Percentiles rank a stretch among this genome's conserved stretches.
Conservation (phyloP, 192 early-diverging fungal species). For the Coemansia pectinata region DNA sequence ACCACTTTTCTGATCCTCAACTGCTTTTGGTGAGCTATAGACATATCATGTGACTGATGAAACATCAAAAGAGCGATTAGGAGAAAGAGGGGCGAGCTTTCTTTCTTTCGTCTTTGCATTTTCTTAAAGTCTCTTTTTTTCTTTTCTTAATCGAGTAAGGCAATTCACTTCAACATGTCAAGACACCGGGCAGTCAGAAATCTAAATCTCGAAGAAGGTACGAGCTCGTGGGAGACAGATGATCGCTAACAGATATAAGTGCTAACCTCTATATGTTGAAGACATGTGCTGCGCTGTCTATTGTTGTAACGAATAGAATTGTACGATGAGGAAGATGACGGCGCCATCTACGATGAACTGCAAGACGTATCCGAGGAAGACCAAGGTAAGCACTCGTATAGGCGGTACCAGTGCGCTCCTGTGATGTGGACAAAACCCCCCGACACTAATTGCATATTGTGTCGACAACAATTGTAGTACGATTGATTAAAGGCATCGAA, state of each 20-base stretch:
- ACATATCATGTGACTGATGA: not conserved
- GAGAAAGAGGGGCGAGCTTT: not conserved
- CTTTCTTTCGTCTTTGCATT: not conserved
- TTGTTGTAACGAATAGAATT: conserved; percentile 29
- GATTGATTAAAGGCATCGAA: conserved; percentile 58
- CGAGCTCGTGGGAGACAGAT: not conserved
- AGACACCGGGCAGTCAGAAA: conserved; percentile 51
- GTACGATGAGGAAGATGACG: conserved; percentile 41
- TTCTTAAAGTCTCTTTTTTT: not conserved
- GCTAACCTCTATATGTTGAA: not conserved
- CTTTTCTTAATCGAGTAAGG: not conserved
- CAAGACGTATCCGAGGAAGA: conserved; percentile 53
- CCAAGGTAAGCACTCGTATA: conserved; percentile 15
- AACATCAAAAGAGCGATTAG: not conserved
- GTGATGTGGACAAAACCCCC: not conserved
- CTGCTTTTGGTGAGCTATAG: not conserved
- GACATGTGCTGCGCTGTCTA: not conserved
- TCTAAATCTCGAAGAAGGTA: conserved; percentile 52
- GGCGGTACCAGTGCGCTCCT: not conserved
- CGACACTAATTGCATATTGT: not conserved
- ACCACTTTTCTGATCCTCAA: not conserved
- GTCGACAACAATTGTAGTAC: conserved; percentile 24
- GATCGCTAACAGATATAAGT: not conserved
- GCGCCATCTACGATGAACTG: conserved; percentile 36
- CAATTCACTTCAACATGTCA: conserved; percentile 33